A percentile compares a stretch with the other conserved stretches of the same genome.
phyloP scores from a whole-genome alignment of 1,284 basidiomycete genomes.

The Ceratobasidium papillatum region DNA sequence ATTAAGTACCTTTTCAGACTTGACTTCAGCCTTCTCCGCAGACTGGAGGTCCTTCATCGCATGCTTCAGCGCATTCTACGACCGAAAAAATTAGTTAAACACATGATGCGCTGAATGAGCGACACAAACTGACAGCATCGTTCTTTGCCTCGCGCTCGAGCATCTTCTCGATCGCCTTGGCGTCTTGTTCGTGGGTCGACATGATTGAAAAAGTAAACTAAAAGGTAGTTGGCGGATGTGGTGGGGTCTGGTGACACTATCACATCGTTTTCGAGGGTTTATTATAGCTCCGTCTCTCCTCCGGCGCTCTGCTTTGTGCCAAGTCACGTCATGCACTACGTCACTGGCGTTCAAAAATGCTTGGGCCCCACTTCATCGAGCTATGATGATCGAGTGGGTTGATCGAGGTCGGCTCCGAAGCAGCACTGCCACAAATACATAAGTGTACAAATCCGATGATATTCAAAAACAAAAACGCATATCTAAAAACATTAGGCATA shows the following conservation, averaged over 20 bases:
- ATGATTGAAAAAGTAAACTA: background rate
- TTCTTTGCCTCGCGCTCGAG: constrained; percentile 37
- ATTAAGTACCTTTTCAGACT: constrained; percentile 25
- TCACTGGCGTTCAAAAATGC: background rate
- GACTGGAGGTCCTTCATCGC: constrained; percentile 30
- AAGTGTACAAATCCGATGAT: constrained; percentile 12
- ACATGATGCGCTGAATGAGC: too few species aligned
- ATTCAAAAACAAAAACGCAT: background rate
- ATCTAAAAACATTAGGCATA: constrained; percentile 12
- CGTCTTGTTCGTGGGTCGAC: constrained; percentile 36
- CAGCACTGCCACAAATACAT: background rate
- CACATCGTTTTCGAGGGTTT: background rate
- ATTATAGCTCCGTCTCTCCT: constrained; percentile 9
- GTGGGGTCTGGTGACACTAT: background rate
- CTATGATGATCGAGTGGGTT: constrained; percentile 21
- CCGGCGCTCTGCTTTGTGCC: background rate
- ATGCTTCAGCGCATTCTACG: constrained; percentile 20
- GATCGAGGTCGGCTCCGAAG: constrained; percentile 9
- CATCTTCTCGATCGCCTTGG: constrained; percentile 39
- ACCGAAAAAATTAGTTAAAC: background rate
- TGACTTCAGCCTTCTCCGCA: constrained; percentile 28
- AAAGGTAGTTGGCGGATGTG: background rate
- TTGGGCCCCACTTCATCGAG: background rate
- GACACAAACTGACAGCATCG: constrained; percentile 14
- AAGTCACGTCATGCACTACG: constrained; percentile 6